Conservation (phyloP, 352 stramenopile genomes). For the Phytophthora pistaciae region DNA sequence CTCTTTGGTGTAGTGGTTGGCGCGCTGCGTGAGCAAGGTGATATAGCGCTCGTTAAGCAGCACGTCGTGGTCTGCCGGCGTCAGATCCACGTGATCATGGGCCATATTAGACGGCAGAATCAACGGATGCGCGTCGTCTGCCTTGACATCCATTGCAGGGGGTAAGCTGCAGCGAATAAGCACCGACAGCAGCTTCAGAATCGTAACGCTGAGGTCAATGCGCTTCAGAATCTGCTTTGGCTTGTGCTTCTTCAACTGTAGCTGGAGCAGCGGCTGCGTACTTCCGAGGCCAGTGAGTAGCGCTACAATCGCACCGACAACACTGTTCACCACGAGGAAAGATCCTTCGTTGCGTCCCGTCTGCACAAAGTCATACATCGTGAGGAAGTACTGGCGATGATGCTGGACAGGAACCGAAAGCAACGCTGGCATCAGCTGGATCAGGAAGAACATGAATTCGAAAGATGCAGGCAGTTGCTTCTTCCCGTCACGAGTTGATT, state of each 20-base stretch:
- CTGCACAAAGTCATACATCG: constrained; percentile 81
- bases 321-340: constrained; percentile 86
- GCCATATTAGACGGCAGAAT: constrained; percentile 70
- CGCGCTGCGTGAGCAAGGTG: constrained; percentile 77
- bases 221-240: constrained; percentile 78
- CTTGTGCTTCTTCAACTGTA: constrained; percentile 78
- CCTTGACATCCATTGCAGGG: constrained; percentile 71
- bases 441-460: constrained; percentile 84
- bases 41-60: constrained; percentile 82
- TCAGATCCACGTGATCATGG: constrained; percentile 77
- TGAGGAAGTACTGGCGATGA: constrained; percentile 80
- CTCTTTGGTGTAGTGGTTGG: constrained; percentile 79
- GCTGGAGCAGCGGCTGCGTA: constrained; percentile 69
- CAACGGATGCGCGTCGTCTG: constrained; percentile 33
- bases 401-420: constrained; percentile 73
- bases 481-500: constrained; percentile 18
- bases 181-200: constrained; percentile 80
- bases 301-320: constrained; percentile 78
- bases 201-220: constrained; percentile 74
- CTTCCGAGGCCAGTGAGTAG: constrained; percentile 67
- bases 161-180: constrained; percentile 77
- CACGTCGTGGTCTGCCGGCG: constrained; percentile 64
- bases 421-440: constrained; percentile 81
- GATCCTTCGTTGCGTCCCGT: constrained; percentile 84
- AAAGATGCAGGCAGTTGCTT: constrained; percentile 75